Percentiles rank a stretch among this genome's conserved stretches.
Evolutionary conservation across 1,139 yeast species (phyloP).

Genomic region (Suhomyces kunorum): DNA sequence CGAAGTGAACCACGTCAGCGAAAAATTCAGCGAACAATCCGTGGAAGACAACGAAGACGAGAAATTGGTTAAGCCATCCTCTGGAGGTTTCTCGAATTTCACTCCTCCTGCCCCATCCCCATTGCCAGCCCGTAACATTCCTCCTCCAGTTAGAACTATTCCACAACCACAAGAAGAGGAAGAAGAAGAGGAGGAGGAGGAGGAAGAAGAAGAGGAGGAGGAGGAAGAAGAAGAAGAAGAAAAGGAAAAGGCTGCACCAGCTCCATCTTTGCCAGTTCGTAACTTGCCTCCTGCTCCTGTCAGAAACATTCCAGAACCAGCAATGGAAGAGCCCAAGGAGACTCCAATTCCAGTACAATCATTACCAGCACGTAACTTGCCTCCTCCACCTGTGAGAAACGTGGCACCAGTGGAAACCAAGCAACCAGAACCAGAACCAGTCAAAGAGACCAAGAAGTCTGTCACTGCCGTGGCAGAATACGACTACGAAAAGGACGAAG

Average conservation of each 20-base stretch:
- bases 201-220: constrained; percentile 15
- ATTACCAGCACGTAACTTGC: constrained; percentile 28
- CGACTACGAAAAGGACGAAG: constrained; percentile 88
- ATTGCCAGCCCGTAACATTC: constrained; percentile 27
- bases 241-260: constrained; percentile 15
- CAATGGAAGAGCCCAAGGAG: constrained; percentile 13
- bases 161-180: constrained; percentile 21
- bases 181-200: constrained; percentile 22
- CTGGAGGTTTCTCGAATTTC: constrained; percentile 3
- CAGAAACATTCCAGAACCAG: constrained; percentile 13
- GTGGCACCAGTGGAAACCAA: constrained; percentile 12
- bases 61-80: constrained; percentile 16
- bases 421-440: constrained; percentile 8
- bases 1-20: constrained; percentile 14
- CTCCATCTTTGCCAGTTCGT: constrained; percentile 27
- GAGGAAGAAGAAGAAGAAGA: constrained; percentile 1
- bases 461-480: constrained; percentile 40
- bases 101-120: constrained; percentile 18
- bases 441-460: constrained; percentile 16
- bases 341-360: constrained; percentile 19
- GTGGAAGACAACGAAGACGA: constrained; percentile 19
- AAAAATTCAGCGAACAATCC: constrained; percentile 16
- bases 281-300: constrained; percentile 22
- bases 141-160: constrained; percentile 15
- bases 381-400: constrained; percentile 19